Conservation (phyloP, 306 rosid genomes). For the Cucurbita ficifolia region DNA sequence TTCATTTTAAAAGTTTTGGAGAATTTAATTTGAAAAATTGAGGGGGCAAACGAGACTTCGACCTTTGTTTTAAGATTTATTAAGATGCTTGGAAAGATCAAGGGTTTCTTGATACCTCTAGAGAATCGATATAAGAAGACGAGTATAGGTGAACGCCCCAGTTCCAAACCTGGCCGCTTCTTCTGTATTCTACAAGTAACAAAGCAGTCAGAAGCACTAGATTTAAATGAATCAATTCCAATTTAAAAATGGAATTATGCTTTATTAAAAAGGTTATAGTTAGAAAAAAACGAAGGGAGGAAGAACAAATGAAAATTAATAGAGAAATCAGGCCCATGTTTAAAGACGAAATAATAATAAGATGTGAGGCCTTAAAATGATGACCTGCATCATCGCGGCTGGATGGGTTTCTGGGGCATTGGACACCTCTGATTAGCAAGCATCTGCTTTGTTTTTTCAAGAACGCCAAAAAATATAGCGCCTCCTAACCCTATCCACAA, state of each 20-base stretch:
- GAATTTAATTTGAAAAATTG: too few relatives aligned
- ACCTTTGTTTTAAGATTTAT: neutral
- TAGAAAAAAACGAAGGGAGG: neutral
- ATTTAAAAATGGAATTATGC: neutral
- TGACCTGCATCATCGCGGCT: neutral
- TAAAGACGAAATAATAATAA: neutral
- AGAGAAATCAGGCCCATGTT: neutral
- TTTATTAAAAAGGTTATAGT: neutral
- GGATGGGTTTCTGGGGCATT: neutral
- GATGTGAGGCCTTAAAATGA: neutral
- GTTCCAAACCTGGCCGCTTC: neutral
- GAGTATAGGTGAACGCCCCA: neutral
- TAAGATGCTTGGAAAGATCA: neutral
- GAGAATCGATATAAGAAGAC: neutral
- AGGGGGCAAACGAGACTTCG: too few relatives aligned
- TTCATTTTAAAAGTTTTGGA: too few relatives aligned
- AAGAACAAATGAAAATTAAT: neutral
- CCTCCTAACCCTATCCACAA: constrained; percentile 81
- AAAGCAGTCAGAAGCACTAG: neutral
- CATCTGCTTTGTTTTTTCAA: constrained; percentile 58
- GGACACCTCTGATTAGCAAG: constrained; percentile 30
- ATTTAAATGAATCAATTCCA: neutral
- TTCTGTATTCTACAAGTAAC: neutral
- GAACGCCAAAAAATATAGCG: constrained; percentile 62
- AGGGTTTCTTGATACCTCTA: neutral